Evolutionary conservation across 2,329 filamentous ascomycete species (phyloP).

Genomic region (Amylocarpus encephaloides): DNA sequence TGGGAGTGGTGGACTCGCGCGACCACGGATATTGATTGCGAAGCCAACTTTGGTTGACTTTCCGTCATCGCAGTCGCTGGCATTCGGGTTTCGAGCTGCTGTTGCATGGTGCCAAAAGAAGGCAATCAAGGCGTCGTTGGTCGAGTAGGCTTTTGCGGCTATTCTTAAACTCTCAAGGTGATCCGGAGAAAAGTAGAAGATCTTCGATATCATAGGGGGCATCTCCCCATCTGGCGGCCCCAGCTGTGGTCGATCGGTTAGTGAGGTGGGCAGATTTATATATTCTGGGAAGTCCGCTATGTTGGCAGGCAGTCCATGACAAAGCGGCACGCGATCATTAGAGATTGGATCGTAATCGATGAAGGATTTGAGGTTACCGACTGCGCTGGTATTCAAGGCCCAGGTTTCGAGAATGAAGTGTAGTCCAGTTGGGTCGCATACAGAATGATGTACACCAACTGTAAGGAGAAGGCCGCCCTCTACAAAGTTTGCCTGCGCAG

Average conservation of each 20-base stretch:
- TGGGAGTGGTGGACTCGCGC: slow-evolving; percentile 35
- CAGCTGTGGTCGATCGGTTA: slow-evolving; percentile 2
- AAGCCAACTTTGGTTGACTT: slow-evolving; percentile 35
- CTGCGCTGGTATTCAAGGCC: slow-evolving; percentile 43
- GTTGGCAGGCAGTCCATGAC: slow-evolving; percentile 33
- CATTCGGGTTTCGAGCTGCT: slow-evolving; percentile 31
- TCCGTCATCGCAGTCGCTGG: neutral
- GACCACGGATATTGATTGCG: slow-evolving; percentile 42
- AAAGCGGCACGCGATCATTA: slow-evolving; percentile 35
- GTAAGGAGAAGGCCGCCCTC: slow-evolving; percentile 44
- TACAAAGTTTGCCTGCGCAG: slow-evolving; percentile 44
- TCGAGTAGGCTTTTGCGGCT: slow-evolving; percentile 39
- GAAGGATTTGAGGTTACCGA: slow-evolving; percentile 37
- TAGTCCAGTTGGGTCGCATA: slow-evolving; percentile 46
- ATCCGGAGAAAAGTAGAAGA: slow-evolving; percentile 38
- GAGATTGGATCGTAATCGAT: slow-evolving; percentile 38
- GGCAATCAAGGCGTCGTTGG: slow-evolving; percentile 46
- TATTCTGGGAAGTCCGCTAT: slow-evolving; percentile 27
- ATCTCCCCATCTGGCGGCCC: slow-evolving; percentile 11
- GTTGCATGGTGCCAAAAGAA: slow-evolving; percentile 42
- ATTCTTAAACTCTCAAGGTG: slow-evolving; percentile 38
- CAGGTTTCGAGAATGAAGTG: slow-evolving; percentile 36
- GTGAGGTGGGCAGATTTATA: slow-evolving; percentile 6
- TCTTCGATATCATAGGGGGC: slow-evolving; percentile 36
- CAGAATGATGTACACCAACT: slow-evolving; percentile 41